A percentile compares a stretch with the other conserved stretches of the same genome.
Evolutionary conservation across 441 rosid genomes (phyloP).

Genomic region (Dalechampia spathulata): DNA sequence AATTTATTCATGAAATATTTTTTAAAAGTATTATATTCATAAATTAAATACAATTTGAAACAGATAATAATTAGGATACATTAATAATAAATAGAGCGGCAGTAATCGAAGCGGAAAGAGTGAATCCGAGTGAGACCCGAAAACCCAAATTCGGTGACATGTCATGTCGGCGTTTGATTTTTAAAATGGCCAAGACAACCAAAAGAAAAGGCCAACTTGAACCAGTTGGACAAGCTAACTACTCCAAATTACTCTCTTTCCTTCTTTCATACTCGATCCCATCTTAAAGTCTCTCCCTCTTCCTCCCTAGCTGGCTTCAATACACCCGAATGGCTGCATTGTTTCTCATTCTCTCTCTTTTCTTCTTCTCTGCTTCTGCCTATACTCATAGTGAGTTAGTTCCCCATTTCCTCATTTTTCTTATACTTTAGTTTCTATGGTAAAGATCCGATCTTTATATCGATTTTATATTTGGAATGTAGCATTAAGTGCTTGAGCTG

Average conservation of each 20-base stretch:
- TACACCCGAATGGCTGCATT: conserved; percentile 15
- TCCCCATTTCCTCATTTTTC: neutral
- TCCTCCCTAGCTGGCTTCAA: neutral
- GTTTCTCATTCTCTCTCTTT: conserved; percentile 21
- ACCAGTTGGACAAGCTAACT: conserved; percentile 23
- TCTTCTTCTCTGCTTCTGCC: conserved; percentile 33
- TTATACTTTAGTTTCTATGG: neutral
- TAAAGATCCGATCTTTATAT: neutral
- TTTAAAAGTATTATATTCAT: too few relatives aligned
- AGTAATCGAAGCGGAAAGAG: too few relatives aligned
- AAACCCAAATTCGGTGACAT: conserved; percentile 5
- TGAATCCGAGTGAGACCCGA: too few relatives aligned
- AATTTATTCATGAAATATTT: too few relatives aligned
- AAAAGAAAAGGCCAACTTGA: conserved; percentile 4
- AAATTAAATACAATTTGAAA: too few relatives aligned
- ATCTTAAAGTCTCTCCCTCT: neutral
- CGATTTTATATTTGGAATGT: too few relatives aligned
- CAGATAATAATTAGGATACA: too few relatives aligned
- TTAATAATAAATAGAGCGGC: too few relatives aligned
- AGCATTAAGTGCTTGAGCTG: conserved; percentile 13
- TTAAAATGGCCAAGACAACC: too few relatives aligned
- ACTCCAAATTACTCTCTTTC: conserved; percentile 7
- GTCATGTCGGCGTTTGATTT: conserved; percentile 25
- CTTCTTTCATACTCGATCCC: conserved; percentile 3
- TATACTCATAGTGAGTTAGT: conserved; percentile 30